A percentile compares a stretch with the other conserved stretches of the same genome.
Conservation (phyloP, 768 basidiomycete species). For the Hygrocybe punicea region DNA sequence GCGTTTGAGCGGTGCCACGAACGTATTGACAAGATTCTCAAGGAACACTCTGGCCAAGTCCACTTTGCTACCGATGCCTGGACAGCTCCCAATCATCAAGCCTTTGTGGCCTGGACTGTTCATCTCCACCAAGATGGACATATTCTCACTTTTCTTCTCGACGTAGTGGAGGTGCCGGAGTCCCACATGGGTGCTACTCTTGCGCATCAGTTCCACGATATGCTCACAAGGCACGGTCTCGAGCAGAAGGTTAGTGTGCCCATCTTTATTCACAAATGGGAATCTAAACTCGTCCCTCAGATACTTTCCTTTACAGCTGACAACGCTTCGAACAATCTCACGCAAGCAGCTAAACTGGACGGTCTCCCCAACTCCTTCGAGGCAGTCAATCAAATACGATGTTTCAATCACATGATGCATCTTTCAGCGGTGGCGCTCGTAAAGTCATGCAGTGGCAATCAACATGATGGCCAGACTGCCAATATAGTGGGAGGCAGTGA, state of each 20-base stretch:
- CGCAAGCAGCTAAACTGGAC: background rate
- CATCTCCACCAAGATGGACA: background rate
- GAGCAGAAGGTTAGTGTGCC: background rate
- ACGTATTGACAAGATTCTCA: background rate
- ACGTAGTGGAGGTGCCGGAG: background rate
- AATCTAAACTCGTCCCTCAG: background rate
- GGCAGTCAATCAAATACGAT: conserved; percentile 1
- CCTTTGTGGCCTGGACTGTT: background rate
- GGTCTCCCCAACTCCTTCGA: background rate
- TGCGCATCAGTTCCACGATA: background rate
- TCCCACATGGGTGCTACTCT: background rate
- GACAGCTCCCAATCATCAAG: too few species aligned
- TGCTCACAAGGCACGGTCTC: background rate
- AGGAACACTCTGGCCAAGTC: background rate
- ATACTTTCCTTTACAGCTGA: background rate
- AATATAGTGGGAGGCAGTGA: background rate
- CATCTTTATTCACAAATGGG: background rate
- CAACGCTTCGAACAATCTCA: background rate
- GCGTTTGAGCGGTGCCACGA: background rate
- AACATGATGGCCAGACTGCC: conserved; percentile 1
- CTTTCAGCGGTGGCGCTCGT: conserved; percentile 8
- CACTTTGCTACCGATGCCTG: background rate
- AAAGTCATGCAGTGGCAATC: conserved; percentile 7
- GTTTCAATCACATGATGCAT: conserved; percentile 12
- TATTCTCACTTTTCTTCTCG: background rate